phyloP scores from a whole-genome alignment of 2,329 filamentous ascomycete genomes.

The Fusarium sp. region DNA sequence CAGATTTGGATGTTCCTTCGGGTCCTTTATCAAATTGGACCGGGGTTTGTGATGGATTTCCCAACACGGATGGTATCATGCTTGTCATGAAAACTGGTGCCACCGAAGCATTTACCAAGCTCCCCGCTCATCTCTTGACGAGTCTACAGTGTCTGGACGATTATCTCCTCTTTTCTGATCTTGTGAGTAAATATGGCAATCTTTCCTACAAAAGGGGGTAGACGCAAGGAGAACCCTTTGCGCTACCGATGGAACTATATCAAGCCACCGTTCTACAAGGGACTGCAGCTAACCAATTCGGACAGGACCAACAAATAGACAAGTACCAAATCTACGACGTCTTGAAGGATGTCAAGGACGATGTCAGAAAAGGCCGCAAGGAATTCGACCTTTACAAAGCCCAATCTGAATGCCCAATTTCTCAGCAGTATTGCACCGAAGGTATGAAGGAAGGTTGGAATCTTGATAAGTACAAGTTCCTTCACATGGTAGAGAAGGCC shows the following conservation, averaged over 20 bases:
- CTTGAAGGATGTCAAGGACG: conserved; percentile 54
- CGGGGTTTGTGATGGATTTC: conserved; percentile 56
- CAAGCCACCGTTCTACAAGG: conserved; percentile 11
- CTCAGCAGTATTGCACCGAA: conserved; percentile 58
- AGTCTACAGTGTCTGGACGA: conserved; percentile 66
- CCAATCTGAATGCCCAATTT: conserved; percentile 60
- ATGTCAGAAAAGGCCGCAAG: conserved; percentile 53
- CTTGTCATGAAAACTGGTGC: conserved; percentile 71
- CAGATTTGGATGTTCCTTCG: conserved; percentile 25
- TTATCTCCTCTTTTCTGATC: conserved; percentile 68
- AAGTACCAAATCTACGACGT: conserved; percentile 58
- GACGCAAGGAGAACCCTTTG: background rate
- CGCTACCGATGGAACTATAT: conserved; percentile 6
- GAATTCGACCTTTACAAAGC: conserved; percentile 62
- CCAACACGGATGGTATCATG: conserved; percentile 58
- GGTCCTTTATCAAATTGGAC: conserved; percentile 27
- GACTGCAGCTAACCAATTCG: conserved; percentile 17
- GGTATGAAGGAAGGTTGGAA: conserved; percentile 59
- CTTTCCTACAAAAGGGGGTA: background rate
- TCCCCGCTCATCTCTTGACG: conserved; percentile 68
- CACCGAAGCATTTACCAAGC: conserved; percentile 65
- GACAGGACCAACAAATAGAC: conserved; percentile 63
- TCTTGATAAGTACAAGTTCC: conserved; percentile 72
- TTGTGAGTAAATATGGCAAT: conserved; percentile 49
- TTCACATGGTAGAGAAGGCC: conserved; percentile 68